Conservation (phyloP, 257 asterid genomes). For the Henckelia pumila region DNA sequence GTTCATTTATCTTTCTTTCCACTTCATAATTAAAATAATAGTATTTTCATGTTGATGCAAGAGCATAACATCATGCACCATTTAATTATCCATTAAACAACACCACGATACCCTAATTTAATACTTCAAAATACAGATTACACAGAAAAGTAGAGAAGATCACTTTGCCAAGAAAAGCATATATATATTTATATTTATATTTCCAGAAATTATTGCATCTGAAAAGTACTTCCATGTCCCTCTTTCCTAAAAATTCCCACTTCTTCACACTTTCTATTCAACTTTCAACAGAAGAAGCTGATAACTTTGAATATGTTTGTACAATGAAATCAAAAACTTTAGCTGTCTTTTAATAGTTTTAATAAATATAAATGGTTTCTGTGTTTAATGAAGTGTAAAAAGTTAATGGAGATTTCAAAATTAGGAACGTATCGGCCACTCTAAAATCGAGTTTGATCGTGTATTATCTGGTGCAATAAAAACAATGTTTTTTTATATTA, state of each 20-base stretch:
- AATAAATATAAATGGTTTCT: too few species aligned
- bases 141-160: slow-evolving; percentile 35
- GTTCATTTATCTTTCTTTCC: slow-evolving; percentile 45
- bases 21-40: slow-evolving; percentile 24
- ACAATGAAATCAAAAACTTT: too few species aligned
- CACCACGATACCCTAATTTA: slow-evolving; percentile 17
- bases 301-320: too few species aligned
- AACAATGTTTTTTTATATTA: too few species aligned
- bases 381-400: too few species aligned
- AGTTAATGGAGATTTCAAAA: too few species aligned
- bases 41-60: slow-evolving; percentile 32
- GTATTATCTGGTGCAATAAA: too few species aligned
- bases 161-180: slow-evolving; percentile 33
- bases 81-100: slow-evolving; percentile 17
- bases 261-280: slow-evolving; percentile 16
- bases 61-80: slow-evolving; percentile 28
- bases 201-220: slow-evolving; percentile 51
- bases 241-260: slow-evolving; percentile 57
- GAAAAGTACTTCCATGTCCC: slow-evolving; percentile 51
- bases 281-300: slow-evolving; percentile 2
- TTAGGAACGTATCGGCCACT: not conserved
- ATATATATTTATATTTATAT: slow-evolving; percentile 9
- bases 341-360: too few species aligned
- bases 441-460: not conserved
- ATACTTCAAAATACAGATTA: slow-evolving; percentile 25